Conservation (phyloP, 352 stramenopile species). For the Phytophthora citrophthora region DNA sequence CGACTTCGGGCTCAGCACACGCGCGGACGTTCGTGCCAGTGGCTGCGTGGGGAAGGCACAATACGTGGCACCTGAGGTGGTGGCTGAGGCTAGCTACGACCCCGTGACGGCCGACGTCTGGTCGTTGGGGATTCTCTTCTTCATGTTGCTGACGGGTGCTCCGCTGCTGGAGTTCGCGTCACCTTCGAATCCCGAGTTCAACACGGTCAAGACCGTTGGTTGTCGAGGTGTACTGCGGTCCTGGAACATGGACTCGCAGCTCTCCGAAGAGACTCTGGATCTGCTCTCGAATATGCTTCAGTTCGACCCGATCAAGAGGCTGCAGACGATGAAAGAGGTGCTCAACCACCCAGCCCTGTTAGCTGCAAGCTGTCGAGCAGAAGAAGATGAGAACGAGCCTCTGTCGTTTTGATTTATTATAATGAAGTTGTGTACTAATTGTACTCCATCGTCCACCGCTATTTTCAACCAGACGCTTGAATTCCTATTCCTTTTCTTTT, state of each 20-base stretch:
- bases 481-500: too few species aligned
- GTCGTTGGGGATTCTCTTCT: constrained; percentile 65
- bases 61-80: constrained; percentile 50
- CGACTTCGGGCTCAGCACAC: constrained; percentile 58
- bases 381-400: background rate
- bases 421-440: too few species aligned
- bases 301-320: constrained; percentile 30
- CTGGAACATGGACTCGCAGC: constrained; percentile 34
- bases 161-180: constrained; percentile 46
- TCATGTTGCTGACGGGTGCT: constrained; percentile 63
- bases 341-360: constrained; percentile 32
- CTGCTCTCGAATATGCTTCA: constrained; percentile 44
- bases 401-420: background rate
- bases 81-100: constrained; percentile 35
- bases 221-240: constrained; percentile 38
- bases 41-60: constrained; percentile 39
- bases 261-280: constrained; percentile 29
- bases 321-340: constrained; percentile 39
- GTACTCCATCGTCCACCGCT: too few species aligned
- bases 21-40: constrained; percentile 23
- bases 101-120: constrained; percentile 52
- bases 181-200: constrained; percentile 35
- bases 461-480: too few species aligned
- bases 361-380: background rate
- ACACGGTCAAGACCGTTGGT: constrained; percentile 33